phyloP scores from a whole-genome alignment of 805 yeast genomes.

The Wickerhamiella bombiphila region DNA sequence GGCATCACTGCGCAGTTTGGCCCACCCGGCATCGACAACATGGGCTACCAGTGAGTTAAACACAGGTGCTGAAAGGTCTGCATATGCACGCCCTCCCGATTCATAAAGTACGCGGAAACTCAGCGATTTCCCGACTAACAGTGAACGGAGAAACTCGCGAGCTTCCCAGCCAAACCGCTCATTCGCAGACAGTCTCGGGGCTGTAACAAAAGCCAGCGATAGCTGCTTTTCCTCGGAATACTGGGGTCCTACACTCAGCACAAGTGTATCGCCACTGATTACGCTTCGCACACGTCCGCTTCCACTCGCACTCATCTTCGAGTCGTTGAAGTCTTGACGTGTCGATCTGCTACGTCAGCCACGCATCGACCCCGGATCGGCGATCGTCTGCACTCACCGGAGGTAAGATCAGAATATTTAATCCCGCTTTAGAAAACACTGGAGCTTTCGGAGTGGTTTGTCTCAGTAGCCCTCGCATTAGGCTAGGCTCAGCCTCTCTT shows the following conservation, averaged over 20 bases:
- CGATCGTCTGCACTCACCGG: no score
- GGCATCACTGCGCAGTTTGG: constrained; percentile 43
- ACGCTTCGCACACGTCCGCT: constrained; percentile 61
- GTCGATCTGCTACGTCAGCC: no score
- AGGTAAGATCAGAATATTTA: no score
- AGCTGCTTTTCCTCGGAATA: constrained; percentile 43
- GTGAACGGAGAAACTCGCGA: constrained; percentile 45
- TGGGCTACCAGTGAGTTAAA: constrained; percentile 45
- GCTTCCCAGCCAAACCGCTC: constrained; percentile 39
- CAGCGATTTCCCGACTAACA: constrained; percentile 50
- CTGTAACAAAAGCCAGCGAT: constrained; percentile 49
- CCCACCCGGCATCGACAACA: constrained; percentile 44
- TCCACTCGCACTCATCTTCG: no score
- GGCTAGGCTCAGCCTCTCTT: no score
- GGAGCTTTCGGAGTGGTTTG: no score
- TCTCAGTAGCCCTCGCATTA: no score
- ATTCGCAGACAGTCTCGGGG: constrained; percentile 33
- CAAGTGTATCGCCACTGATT: constrained; percentile 54
- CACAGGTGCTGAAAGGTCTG: constrained; percentile 52
- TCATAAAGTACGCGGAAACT: constrained; percentile 44
- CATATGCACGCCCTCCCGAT: constrained; percentile 43
- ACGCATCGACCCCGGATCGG: no score
- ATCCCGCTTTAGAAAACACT: no score
- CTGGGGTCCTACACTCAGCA: constrained; percentile 33
- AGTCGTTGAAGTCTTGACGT: no score